These are phyloP conservation scores for Serendipita sp. DNA, from an alignment of 768 basidiomycete species.

Conservation along the genomic window DNA sequence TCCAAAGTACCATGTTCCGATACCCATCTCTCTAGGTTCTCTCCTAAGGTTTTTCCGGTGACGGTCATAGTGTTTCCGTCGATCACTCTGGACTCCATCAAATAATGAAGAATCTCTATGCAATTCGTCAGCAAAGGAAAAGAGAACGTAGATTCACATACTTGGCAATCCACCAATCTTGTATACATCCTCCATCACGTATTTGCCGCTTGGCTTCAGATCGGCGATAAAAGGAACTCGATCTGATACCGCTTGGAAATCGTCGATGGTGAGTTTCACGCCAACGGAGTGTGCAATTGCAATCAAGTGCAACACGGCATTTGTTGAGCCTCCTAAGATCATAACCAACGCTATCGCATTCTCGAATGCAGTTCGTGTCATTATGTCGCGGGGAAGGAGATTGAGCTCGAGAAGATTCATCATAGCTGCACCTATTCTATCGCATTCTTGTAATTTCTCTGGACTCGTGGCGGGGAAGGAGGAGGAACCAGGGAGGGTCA, in stretches of 20 bases:
- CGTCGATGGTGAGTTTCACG: slow-evolving; percentile 72
- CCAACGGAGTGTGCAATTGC: slow-evolving; percentile 95
- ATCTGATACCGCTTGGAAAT: slow-evolving; percentile 89
- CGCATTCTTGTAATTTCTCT: slow-evolving; percentile 79
- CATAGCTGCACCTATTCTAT: slow-evolving; percentile 67
- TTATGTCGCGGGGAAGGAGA: slow-evolving; percentile 86
- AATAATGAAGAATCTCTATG: slow-evolving; percentile 66
- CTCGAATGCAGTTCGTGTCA: slow-evolving; percentile 93
- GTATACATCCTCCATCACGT: slow-evolving; percentile 96
- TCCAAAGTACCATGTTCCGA: slow-evolving; percentile 65
- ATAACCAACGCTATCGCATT: slow-evolving; percentile 83
- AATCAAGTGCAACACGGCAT: slow-evolving; percentile 91
- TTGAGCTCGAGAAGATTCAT: slow-evolving; percentile 76
- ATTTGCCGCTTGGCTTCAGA: slow-evolving; percentile 92
- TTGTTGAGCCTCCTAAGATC: slow-evolving; percentile 95
- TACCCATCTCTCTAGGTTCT: slow-evolving; percentile 83
- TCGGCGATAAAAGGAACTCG: slow-evolving; percentile 88
- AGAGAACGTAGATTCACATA: slow-evolving; percentile 24
- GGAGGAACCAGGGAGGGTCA: slow-evolving; percentile 93
- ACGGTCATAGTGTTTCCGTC: slow-evolving; percentile 85
- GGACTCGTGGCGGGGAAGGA: slow-evolving; percentile 86
- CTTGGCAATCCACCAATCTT: slow-evolving; percentile 93
- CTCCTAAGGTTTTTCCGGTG: slow-evolving; percentile 75
- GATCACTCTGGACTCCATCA: slow-evolving; percentile 75
- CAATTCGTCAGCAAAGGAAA: not conserved